A percentile compares a stretch with the other conserved stretches of the same genome.
Conservation (phyloP, 495 filamentous ascomycete genomes). For the Penicillium alfredii region DNA sequence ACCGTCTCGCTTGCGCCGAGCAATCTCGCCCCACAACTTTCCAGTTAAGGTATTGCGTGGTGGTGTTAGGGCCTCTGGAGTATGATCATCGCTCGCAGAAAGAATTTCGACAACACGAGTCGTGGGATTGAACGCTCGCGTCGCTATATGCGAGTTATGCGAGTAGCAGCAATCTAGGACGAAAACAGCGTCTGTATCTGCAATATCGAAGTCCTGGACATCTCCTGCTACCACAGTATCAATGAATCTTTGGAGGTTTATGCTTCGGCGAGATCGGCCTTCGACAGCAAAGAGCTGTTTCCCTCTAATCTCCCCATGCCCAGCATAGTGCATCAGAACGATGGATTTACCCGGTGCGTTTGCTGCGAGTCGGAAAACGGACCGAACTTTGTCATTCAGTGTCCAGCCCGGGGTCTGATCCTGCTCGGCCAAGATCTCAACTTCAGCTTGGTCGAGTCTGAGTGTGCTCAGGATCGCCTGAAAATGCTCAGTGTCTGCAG, state of each 20-base stretch:
- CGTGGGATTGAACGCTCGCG: conserved; percentile 3
- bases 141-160: conserved; percentile 8
- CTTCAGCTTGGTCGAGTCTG: conserved; percentile 7
- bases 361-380: conserved; percentile 3
- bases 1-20: conserved; percentile 8
- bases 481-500: conserved; percentile 5
- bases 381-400: conserved; percentile 5
- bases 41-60: conserved; percentile 13
- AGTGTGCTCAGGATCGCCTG: conserved; percentile 11
- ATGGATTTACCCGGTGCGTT: conserved; percentile 5
- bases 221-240: conserved; percentile 6
- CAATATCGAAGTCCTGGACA: conserved; percentile 6
- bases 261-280: conserved; percentile 1
- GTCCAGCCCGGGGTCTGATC: conserved; percentile 8
- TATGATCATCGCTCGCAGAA: conserved; percentile 6
- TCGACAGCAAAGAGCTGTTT: conserved; percentile 7
- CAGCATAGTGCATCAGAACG: conserved; percentile 11
- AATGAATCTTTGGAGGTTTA: conserved; percentile 6
- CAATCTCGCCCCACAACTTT: conserved; percentile 12
- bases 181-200: conserved; percentile 6
- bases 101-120: conserved; percentile 11
- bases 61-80: conserved; percentile 3
- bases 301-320: conserved; percentile 7
- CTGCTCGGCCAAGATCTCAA: conserved; percentile 4
- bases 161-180: conserved; percentile 12